These are phyloP conservation scores for Euclidium syriacum DNA, from an alignment of 345 rosid genomes.

Conservation along the genomic window DNA sequence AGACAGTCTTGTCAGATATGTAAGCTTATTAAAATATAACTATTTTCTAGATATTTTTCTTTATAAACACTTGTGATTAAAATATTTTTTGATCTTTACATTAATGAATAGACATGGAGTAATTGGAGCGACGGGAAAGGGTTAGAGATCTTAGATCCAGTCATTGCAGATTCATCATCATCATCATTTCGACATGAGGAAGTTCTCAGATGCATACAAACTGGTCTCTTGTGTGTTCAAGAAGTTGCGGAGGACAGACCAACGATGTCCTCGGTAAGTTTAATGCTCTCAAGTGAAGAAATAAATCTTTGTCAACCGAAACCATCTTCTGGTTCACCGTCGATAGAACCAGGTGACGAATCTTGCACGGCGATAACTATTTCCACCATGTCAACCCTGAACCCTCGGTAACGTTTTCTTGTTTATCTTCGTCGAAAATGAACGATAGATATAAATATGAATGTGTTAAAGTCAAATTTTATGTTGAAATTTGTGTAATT, in stretches of 20 bases:
- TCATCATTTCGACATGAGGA: conserved; percentile 23
- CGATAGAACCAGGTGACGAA: too few species aligned
- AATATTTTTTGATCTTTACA: too few species aligned
- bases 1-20: neutral
- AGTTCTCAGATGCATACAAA: conserved; percentile 35
- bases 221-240: conserved; percentile 46
- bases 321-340: conserved; percentile 7
- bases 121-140: conserved; percentile 37
- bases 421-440: too few species aligned
- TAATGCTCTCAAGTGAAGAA: conserved; percentile 25
- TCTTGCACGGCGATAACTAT: too few species aligned
- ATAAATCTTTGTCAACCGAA: conserved; percentile 20
- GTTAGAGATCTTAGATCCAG: conserved; percentile 36
- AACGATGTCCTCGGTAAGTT: conserved; percentile 33
- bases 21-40: too few species aligned
- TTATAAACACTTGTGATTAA: too few species aligned
- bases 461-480: too few species aligned
- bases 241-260: conserved; percentile 42
- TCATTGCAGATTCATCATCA: neutral
- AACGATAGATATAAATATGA: too few species aligned
- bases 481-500: too few species aligned
- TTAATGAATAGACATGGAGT: conserved; percentile 46
- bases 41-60: too few species aligned
- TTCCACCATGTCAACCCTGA: too few species aligned
- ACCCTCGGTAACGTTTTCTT: too few species aligned